These are phyloP conservation scores for Debaryomyces nepalensis DNA, from an alignment of 1,139 yeast species.

Conservation along the genomic window DNA sequence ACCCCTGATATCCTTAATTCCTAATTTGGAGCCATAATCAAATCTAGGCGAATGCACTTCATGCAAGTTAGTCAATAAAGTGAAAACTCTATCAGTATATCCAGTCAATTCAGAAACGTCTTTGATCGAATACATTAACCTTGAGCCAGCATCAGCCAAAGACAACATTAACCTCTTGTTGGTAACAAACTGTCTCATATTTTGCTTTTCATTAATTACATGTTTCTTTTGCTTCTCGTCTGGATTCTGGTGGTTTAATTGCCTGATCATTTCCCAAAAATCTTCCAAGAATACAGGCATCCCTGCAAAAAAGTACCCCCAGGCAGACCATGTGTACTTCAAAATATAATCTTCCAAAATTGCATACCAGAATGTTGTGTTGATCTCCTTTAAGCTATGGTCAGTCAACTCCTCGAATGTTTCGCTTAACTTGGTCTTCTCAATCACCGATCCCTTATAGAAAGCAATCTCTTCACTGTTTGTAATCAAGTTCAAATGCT, in stretches of 20 bases:
- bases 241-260: constrained; percentile 21
- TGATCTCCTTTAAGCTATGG: constrained; percentile 54
- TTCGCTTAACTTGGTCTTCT: constrained; percentile 65
- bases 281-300: constrained; percentile 71
- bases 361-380: constrained; percentile 60
- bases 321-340: constrained; percentile 93
- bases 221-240: constrained; percentile 9
- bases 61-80: constrained; percentile 74
- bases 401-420: constrained; percentile 59
- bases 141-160: constrained; percentile 95
- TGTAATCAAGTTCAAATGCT: constrained; percentile 81
- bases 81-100: constrained; percentile 84
- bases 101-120: constrained; percentile 93
- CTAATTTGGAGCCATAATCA: constrained; percentile 62
- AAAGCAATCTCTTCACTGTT: constrained; percentile 95
- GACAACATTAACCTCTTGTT: constrained; percentile 89
- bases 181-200: constrained; percentile 87
- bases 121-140: constrained; percentile 92
- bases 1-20: constrained; percentile 67
- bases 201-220: constrained; percentile 48
- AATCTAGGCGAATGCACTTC: constrained; percentile 76
- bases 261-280: constrained; percentile 50
- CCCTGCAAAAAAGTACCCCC: constrained; percentile 89
- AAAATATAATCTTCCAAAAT: constrained; percentile 84
- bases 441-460: constrained; percentile 87